phyloP scores from a whole-genome alignment of 1,284 basidiomycete genomes.

The Cutaneotrichosporon sp. region DNA sequence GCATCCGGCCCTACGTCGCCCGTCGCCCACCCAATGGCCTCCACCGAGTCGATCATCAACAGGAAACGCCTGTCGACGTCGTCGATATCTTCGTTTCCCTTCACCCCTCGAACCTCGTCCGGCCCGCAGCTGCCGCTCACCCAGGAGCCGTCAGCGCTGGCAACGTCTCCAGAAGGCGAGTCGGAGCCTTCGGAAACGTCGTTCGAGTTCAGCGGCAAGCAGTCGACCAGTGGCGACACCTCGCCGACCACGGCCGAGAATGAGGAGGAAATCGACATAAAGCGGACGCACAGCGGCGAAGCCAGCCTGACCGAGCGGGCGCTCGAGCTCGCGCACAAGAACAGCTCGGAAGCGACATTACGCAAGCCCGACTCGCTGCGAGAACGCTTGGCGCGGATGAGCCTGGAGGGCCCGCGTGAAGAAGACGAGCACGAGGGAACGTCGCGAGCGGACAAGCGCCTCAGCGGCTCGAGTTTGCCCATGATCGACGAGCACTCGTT shows the following conservation, averaged over 20 bases:
- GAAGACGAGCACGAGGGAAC: constrained; percentile 36
- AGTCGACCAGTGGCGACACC: constrained; percentile 39
- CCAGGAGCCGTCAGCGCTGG: neutral
- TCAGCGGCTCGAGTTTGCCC: constrained; percentile 53
- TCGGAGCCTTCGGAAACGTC: constrained; percentile 43
- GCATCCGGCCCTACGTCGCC: constrained; percentile 24
- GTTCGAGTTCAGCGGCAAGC: constrained; percentile 38
- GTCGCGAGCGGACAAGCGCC: constrained; percentile 20
- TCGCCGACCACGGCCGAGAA: constrained; percentile 50
- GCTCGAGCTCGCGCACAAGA: constrained; percentile 48
- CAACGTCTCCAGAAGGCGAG: constrained; percentile 21
- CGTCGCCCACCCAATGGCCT: constrained; percentile 5
- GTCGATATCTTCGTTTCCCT: constrained; percentile 22
- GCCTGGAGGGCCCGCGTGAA: constrained; percentile 41
- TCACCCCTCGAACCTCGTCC: constrained; percentile 39
- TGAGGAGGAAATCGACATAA: constrained; percentile 31
- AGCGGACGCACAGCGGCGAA: constrained; percentile 38
- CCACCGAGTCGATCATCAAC: constrained; percentile 1
- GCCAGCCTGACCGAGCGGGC: constrained; percentile 40
- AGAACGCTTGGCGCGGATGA: constrained; percentile 13
- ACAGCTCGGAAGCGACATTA: constrained; percentile 56
- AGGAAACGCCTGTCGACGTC: constrained; percentile 13
- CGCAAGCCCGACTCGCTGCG: constrained; percentile 28
- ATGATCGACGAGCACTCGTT: constrained; percentile 42
- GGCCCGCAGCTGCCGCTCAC: constrained; percentile 14